phyloP scores from a whole-genome alignment of 2,329 filamentous ascomycete species.

The Parastagonospora nodorum region DNA sequence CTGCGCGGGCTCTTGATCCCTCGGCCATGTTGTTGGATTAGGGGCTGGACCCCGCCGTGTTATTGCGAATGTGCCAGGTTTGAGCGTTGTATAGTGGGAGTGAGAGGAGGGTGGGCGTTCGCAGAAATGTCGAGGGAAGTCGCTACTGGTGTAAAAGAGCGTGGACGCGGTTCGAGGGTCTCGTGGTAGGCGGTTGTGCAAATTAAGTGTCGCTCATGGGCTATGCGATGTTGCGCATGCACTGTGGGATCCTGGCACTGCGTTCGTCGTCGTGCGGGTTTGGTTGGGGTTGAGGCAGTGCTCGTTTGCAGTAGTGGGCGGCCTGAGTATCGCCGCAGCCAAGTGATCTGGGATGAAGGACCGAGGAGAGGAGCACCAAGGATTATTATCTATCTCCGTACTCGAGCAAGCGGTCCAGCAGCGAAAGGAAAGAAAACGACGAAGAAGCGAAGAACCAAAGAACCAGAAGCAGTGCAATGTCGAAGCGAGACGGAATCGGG shows the following conservation, averaged over 20 bases:
- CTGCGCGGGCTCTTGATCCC: slow-evolving; percentile 33
- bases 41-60: slow-evolving; percentile 19
- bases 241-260: background rate
- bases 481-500: background rate
- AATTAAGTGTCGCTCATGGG: background rate
- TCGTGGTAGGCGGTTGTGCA: background rate
- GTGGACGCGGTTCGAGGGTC: background rate
- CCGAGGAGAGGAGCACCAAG: too few species aligned
- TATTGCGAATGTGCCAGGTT: slow-evolving; percentile 15
- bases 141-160: background rate
- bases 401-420: too few species aligned
- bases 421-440: too few species aligned
- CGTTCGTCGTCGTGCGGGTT: background rate
- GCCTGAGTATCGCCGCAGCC: too few species aligned
- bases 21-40: slow-evolving; percentile 41
- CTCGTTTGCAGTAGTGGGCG: slow-evolving; percentile 2
- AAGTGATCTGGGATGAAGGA: too few species aligned
- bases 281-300: slow-evolving; percentile 12
- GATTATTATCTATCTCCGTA: too few species aligned
- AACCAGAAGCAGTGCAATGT: background rate
- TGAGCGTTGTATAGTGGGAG: background rate
- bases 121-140: background rate
- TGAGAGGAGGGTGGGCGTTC: background rate
- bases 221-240: background rate
- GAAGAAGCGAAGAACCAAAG: too few species aligned